These are phyloP conservation scores for Mrakia hoshinonis DNA, from an alignment of 768 basidiomycete genomes.

Conservation along the genomic window DNA sequence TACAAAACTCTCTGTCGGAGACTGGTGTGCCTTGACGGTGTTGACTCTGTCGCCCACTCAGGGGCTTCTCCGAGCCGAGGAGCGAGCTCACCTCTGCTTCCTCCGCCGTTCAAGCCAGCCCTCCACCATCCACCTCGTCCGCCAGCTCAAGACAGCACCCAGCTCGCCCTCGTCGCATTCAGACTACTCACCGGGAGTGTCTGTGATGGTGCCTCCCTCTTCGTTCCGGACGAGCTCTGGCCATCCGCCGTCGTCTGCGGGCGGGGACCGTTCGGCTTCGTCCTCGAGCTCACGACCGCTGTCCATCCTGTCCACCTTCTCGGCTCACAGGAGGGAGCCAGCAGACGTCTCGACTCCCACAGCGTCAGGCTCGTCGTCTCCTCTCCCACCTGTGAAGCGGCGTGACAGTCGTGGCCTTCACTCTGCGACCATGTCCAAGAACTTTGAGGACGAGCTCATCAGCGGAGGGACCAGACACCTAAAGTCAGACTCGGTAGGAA, in stretches of 20 bases:
- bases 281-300: neutral
- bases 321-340: neutral
- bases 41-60: too few species aligned
- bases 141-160: neutral
- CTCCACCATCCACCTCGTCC: neutral
- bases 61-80: too few species aligned
- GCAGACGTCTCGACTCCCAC: neutral
- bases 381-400: too few species aligned
- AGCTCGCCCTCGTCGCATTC: too few species aligned
- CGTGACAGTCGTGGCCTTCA: slow-evolving; percentile 14
- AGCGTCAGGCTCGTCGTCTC: neutral
- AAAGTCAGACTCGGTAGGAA: neutral
- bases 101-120: neutral
- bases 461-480: slow-evolving; percentile 10
- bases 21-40: too few species aligned
- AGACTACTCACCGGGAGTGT: too few species aligned
- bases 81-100: too few species aligned
- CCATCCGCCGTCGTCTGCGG: too few species aligned
- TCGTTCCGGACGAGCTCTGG: too few species aligned
- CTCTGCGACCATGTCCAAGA: neutral
- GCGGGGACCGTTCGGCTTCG: neutral
- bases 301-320: slow-evolving; percentile 2
- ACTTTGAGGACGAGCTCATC: slow-evolving; percentile 20
- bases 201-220: too few species aligned
- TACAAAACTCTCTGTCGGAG: too few species aligned